Evolutionary conservation across 306 rosid species (phyloP), one percentile per base, ranked within the genome.

Genomic region (Cucumis melo): DNA sequence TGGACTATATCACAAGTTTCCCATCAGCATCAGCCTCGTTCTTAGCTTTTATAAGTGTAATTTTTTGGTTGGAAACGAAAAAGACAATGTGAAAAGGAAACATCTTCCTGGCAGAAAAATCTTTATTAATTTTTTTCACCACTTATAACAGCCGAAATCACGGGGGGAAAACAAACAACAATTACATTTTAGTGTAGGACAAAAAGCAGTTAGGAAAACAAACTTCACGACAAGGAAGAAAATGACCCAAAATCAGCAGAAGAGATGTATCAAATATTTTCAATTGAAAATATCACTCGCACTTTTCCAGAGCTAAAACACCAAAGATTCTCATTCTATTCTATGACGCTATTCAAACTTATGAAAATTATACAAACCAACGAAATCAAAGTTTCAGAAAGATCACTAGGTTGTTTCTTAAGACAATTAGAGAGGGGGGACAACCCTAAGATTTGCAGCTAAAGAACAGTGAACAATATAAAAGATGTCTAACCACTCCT

Each of bases 21-120:
- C 73, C 74, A 54, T 82, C 79, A 73, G 80, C 85, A 79, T 48
- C 77, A 75, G 29, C 78, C 60, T 71, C 59, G 48, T 48, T 56
- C 50, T 32, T 20, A 23, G 36, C 78, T 75, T 72, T 75, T 56
- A 36, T 11, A 75, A 44, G 67, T n/a, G 27, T 7, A 14, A 54
- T 36, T 34, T 54, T 70, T 46, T 23, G 57, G 75, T 70, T 70
- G 61, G 41, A 72, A 72, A 53, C 58, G 42, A 72, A 72, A 72
- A 50, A 10, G 42, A 72, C 76, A 42, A 48, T 50, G 23, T 72
- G 76, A 72, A 72, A 72, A 48, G 42, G 13, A 41, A 67, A 42
- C 34, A 39, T 67, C 55, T 67, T 42, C 54, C 51, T 65, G 50
- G 75, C 75, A 39, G 46, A 20, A 10, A 23, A 21, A 13, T 46